Percentiles rank a stretch among this genome's conserved stretches.
phyloP scores from a whole-genome alignment of 208 protist species.

The Polymyxa betae region DNA sequence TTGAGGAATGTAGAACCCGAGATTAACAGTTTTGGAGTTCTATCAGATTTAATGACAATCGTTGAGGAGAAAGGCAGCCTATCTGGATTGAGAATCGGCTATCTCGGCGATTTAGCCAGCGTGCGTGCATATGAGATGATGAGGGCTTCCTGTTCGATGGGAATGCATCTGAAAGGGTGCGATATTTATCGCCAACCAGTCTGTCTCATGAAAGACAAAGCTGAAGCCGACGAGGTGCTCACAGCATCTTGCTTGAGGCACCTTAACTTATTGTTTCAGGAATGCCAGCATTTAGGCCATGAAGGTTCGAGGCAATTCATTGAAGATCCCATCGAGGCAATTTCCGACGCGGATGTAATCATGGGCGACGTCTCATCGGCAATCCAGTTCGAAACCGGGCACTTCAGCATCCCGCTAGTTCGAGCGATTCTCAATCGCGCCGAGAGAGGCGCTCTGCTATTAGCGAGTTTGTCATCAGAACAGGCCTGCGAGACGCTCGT shows the following conservation, averaged over 20 bases:
- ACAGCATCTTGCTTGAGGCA: no score
- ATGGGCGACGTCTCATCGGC: neutral
- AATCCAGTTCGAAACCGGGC: no score
- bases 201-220: no score
- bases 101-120: neutral
- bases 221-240: no score
- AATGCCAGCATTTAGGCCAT: neutral
- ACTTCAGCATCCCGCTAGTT: neutral
- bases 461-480: neutral
- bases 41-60: neutral
- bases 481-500: neutral
- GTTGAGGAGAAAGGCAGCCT: neutral
- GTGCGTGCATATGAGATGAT: neutral
- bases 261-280: neutral
- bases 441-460: neutral
- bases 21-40: no score
- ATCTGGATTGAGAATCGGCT: neutral
- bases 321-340: neutral
- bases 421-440: neutral
- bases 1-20: no score
- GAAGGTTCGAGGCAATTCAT: neutral
- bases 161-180: neutral
- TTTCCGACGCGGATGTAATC: neutral
- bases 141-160: neutral
- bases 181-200: no score